Base-by-base conservation (phyloP, 441 rosid genomes). In the Arabidopsis lyrata region DNA sequence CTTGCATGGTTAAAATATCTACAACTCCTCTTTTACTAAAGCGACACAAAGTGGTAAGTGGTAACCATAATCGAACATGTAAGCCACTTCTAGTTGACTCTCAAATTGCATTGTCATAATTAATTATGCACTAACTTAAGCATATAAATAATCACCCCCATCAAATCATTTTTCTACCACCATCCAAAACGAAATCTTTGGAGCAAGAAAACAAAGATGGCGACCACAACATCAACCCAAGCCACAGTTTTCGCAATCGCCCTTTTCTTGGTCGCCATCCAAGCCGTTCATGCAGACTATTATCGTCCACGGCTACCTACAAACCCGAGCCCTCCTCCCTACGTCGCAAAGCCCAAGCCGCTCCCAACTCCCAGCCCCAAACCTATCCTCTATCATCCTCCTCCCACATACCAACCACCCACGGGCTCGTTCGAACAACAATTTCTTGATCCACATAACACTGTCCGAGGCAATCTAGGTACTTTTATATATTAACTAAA, bases 401-500 rank as follows among this genome's bases (percentile, higher is more conserved):
- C 65, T 53, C 71, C 71, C 49, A 69, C 53, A 64, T 72, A 12
- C 49, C 66, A 55, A 44, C 79, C 79, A 54, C 73, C 75, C 32
- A 63, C 71, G 14, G 61, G 22, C 76, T 78, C 80, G 52, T 53
- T 38, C 5, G 84, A 81, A 2, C 68, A 41, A 50, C 88, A 87
- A 68, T 93, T 88, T 77, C 63, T 93, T 72, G 79, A 52, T 18
- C 93, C 96, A 0, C 92, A 88, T 6, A 88, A 88, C 22, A 77
- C 74, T 2, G 90, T 76, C 15, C 88, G 92, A 0, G 14, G 36
- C 11, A 50, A 70, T 24, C 11, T 88, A 48, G 56, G 79, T 76
- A 68, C 14, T 61, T 24, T 10, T 42, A 18, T 42, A 22, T n/a
- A 15, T 15, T 8, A 1, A 35, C 34, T n/a, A 58, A 20, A 32